Base-by-base conservation (phyloP, 2,329 filamentous ascomycete genomes). In the Fusarium oxysporum region DNA sequence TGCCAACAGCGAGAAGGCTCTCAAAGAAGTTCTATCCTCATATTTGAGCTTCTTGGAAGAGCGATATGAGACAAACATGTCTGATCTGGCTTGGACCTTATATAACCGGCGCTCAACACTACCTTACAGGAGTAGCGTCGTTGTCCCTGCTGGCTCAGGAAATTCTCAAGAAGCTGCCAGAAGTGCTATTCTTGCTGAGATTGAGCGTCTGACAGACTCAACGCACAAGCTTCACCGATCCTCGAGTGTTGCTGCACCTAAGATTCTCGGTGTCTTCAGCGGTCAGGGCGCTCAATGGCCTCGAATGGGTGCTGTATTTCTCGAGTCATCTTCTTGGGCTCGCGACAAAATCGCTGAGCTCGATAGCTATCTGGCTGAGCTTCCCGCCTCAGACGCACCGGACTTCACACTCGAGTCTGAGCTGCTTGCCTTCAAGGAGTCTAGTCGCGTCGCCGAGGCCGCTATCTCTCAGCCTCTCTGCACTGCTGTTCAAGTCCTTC, bases 211-310 rank as follows among this genome's bases (percentile, higher is more conserved):
- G 12, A 32, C 19, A 1, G 59, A 62, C 10, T 50, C 32, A 0
- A 6, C 40, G 6, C 41, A 62, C 10, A 62, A 62, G 12, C 51
- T 62, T 1, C 59, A 62, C 11, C 50, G 59, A 23, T 62, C 59
- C 0, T 25, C 50, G 0, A 62, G n/a, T n/a, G n/a, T 60, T 2
- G 17, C 45, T 35, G 2, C 28, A 1, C 57, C 55, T 1, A 58
- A 58, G 23, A 37, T 58, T 4, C n/a, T 68, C 1, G 64, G 30
- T 11, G 45, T 68, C 2, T 68, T 68, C 10, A 68, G 47, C 1
- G 65, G 65, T 1, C 65, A 68, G 16, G 65, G 65, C 0, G 65
- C 65, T 10, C 65, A 68, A 12, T 68, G 65, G 65, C 47, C 62
- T n/a, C 19, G 35, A 0, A 67, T 68, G 62, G 65, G 65, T 3